Evolutionary conservation across 345 rosid species (phyloP), one percentile per base, ranked within the genome.

Genomic region (Raphanus sativus): DNA sequence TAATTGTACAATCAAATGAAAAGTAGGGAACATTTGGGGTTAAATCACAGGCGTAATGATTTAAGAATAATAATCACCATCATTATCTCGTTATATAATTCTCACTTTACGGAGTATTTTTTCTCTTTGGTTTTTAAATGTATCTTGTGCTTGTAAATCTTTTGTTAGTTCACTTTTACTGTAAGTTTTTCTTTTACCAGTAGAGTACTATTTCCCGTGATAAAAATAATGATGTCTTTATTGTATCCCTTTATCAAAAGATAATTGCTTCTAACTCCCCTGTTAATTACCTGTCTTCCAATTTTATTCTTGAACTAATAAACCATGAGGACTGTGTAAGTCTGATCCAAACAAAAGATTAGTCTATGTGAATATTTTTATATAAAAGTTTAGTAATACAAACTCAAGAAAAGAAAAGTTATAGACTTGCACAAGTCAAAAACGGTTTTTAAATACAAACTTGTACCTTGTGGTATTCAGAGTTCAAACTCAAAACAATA

Each of bases 11-110:
- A 56, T 24, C 24, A 55, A 28, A 30, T 63, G 73, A 61, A 38
- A 61, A 74, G 75, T 30, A 74, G 24, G 52, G 69, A 61, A 0
- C 28, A 78, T 70, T 50, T 74, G 69, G 73, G 77, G 64, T 67
- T 72, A 72, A 71, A 81, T 81, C 81, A 86, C 68, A 64, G 67
- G 74, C 55, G 67, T 84, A 87, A 92, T 92, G 89, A 92, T 92
- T 89, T 86, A 82, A 84, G 88, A 87, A 92, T 90, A 83, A 90
- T 86, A 88, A 70, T 81, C 82, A 79, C 89, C 89, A 88, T 88
- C 90, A 75, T 87, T 80, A 61, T 67, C 54, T 74, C 75, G 42
- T 67, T 69, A 73, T 73, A 21, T 42, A 56, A 38, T 34, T 55
- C 56, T 62, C 79, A 69, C 69, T 69, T 36, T 74, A 56, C 28